Evolutionary conservation across 1,284 basidiomycete species (phyloP).

Genomic region (Ceratorhiza oryzae-sativae): DNA sequence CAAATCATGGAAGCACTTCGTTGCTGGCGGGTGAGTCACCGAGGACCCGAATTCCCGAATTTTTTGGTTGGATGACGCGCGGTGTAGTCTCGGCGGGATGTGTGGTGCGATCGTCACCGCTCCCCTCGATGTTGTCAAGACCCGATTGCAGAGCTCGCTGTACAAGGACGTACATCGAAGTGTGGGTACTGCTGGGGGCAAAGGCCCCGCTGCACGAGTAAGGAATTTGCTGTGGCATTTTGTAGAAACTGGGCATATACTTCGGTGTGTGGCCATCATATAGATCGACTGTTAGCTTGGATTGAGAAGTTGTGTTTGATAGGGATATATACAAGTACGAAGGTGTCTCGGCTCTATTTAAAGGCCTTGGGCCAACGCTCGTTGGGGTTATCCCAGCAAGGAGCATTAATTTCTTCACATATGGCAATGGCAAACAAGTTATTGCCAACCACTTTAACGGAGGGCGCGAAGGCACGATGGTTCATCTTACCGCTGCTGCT

Average conservation of each 20-base stretch:
- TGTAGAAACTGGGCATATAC: constrained; percentile 90
- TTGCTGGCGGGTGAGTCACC: constrained; percentile 80
- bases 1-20: constrained; percentile 84
- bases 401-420: constrained; percentile 98
- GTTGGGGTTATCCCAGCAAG: constrained; percentile 95
- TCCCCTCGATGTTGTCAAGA: constrained; percentile 98
- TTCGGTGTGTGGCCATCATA: constrained; percentile 64
- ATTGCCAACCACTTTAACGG: constrained; percentile 85
- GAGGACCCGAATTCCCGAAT: background rate
- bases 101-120: constrained; percentile 96
- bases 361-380: constrained; percentile 92
- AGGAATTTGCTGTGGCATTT: constrained; percentile 85
- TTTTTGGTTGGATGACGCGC: background rate
- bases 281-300: constrained; percentile 1
- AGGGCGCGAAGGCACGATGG: constrained; percentile 81
- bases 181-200: constrained; percentile 13
- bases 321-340: constrained; percentile 93
- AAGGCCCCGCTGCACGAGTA: constrained; percentile 41
- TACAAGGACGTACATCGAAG: constrained; percentile 67
- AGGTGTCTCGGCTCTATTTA: constrained; percentile 90
- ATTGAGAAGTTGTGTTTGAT: constrained; percentile 21
- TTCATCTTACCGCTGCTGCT: constrained; percentile 89
- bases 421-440: constrained; percentile 94
- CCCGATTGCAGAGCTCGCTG: constrained; percentile 90
- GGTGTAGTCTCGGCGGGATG: constrained; percentile 88